phyloP scores from a whole-genome alignment of 1,139 yeast species.

The Saccharomyces hybrid region DNA sequence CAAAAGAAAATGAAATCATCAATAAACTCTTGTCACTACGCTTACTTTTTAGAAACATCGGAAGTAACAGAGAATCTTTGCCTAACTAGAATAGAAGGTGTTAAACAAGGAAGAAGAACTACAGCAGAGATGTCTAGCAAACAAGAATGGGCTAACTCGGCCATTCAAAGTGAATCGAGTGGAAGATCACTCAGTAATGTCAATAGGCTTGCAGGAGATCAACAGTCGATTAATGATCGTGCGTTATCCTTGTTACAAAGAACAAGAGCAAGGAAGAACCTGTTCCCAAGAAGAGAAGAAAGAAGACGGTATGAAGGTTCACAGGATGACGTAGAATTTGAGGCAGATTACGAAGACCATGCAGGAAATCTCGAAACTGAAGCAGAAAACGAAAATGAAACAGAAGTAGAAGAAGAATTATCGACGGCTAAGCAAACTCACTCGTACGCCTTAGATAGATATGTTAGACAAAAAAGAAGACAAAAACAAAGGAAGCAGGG shows the following conservation, averaged over 20 bases:
- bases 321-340: not conserved
- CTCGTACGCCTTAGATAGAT: slow-evolving; percentile 4
- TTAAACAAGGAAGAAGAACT: not conserved
- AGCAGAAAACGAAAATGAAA: not conserved
- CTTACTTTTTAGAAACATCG: not conserved
- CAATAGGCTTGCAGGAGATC: slow-evolving; percentile 14
- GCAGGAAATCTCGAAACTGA: not conserved
- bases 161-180: not conserved
- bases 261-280: slow-evolving; percentile 24
- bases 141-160: not conserved
- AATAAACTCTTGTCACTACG: not conserved
- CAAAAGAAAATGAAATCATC: not conserved
- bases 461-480: slow-evolving; percentile 2
- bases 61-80: not conserved
- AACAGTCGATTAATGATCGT: slow-evolving; percentile 25
- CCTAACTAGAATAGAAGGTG: not conserved
- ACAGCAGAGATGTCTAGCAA: not conserved
- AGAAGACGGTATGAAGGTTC: slow-evolving; percentile 16
- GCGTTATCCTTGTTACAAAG: slow-evolving; percentile 27
- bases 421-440: not conserved
- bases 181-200: slow-evolving; percentile 6
- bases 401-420: not conserved
- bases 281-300: slow-evolving; percentile 19
- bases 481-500: slow-evolving; percentile 2
- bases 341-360: not conserved